Percentiles rank a stretch among this genome's conserved stretches.
These are phyloP conservation scores for Fusarium agapanthi DNA, from an alignment of 2,329 filamentous ascomycete species.

Conservation along the genomic window DNA sequence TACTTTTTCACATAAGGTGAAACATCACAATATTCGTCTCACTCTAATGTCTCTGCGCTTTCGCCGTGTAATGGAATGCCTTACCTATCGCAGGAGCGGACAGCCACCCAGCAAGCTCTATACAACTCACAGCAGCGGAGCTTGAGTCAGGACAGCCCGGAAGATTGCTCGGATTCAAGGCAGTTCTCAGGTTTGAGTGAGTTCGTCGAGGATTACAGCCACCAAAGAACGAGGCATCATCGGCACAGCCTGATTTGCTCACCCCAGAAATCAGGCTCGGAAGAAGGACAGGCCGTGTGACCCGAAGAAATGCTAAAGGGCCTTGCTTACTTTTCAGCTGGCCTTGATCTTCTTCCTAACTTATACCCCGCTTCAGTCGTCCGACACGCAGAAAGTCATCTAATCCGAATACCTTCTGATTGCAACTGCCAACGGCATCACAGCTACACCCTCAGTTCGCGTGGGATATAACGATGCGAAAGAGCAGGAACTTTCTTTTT, in stretches of 20 bases:
- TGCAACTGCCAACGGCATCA: too few relatives aligned
- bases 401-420: too few relatives aligned
- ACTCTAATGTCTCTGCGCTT: background rate
- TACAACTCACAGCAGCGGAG: fast-evolving
- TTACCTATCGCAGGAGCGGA: background rate
- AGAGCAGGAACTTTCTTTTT: fast-evolving
- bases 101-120: fast-evolving
- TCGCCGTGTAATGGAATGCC: fast-evolving
- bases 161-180: fast-evolving
- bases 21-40: background rate
- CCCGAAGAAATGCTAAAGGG: background rate
- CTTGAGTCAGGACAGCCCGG: too few relatives aligned
- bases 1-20: fast-evolving
- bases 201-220: background rate
- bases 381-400: too few relatives aligned
- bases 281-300: background rate
- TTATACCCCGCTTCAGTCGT: too few relatives aligned
- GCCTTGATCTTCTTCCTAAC: too few relatives aligned
- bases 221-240: background rate
- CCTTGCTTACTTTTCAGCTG: too few relatives aligned
- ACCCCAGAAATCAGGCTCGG: background rate
- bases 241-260: background rate
- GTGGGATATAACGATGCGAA: background rate
- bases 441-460: too few relatives aligned
- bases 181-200: background rate